Evolutionary conservation across 352 stramenopile species (phyloP).

Genomic region (Phytopythium boreale): DNA sequence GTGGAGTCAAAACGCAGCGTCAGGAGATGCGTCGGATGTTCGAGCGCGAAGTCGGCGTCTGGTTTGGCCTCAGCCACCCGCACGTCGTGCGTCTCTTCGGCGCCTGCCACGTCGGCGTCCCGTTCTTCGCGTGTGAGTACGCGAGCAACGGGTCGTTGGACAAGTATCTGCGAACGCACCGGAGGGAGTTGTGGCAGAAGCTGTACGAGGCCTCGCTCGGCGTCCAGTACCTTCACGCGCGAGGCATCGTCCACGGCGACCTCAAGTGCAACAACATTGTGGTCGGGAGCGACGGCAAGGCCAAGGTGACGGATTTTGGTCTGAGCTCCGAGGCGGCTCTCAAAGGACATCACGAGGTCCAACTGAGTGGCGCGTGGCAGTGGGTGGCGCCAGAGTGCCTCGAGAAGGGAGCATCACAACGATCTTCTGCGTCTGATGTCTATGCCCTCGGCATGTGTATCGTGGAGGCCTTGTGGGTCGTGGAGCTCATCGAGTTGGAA

Average conservation of each 20-base stretch:
- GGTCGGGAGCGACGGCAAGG: not conserved
- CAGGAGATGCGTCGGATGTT: slow-evolving; percentile 9
- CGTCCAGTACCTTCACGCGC: slow-evolving; percentile 2
- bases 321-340: not conserved
- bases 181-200: not conserved
- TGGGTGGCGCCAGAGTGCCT: slow-evolving; percentile 1
- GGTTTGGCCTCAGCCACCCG: slow-evolving; percentile 15
- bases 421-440: slow-evolving; percentile 5
- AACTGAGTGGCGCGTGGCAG: not conserved
- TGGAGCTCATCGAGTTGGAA: not conserved
- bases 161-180: slow-evolving; percentile 3
- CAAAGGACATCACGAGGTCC: not conserved
- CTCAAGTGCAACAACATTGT: slow-evolving; percentile 2
- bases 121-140: slow-evolving; percentile 19
- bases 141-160: slow-evolving; percentile 10
- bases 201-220: not conserved
- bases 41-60: slow-evolving; percentile 14
- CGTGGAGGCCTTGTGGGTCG: not conserved
- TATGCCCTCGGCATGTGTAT: slow-evolving; percentile 7
- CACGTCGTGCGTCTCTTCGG: slow-evolving; percentile 16
- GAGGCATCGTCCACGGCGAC: not conserved
- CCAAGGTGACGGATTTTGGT: not conserved
- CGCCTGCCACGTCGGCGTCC: slow-evolving; percentile 11
- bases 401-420: not conserved
- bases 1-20: not conserved